Conservation (phyloP, 352 stramenopile species). For the Blastocystis sp. region DNA sequence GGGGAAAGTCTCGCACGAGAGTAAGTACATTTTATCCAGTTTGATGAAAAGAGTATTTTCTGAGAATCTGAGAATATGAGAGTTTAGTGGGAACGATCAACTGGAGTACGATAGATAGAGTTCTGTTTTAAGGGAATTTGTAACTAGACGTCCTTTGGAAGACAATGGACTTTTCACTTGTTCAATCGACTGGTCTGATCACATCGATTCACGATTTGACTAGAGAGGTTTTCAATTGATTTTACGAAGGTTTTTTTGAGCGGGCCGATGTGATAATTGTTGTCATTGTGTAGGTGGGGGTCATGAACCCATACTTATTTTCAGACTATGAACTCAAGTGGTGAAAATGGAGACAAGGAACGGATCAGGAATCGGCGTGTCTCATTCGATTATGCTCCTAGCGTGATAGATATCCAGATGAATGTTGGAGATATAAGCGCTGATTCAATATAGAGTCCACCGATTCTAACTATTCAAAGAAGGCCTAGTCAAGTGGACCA, state of each 20-base stretch:
- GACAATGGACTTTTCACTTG: too few species aligned
- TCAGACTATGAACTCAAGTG: too few species aligned
- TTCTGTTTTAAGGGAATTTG: too few species aligned
- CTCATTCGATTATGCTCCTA: conserved; percentile 45
- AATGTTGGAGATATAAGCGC: background rate
- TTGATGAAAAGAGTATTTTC: background rate
- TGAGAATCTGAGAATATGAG: background rate
- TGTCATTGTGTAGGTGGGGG: too few species aligned
- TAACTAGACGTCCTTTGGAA: too few species aligned
- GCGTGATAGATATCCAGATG: conserved; percentile 2
- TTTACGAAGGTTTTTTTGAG: too few species aligned
- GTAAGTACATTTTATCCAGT: background rate
- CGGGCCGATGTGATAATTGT: too few species aligned
- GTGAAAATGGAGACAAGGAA: background rate
- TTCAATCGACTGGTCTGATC: too few species aligned
- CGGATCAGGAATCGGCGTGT: background rate
- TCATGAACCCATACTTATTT: too few species aligned
- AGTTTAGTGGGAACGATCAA: background rate
- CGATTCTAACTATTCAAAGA: conserved; percentile 21
- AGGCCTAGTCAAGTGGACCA: conserved; percentile 2
- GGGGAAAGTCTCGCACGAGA: background rate
- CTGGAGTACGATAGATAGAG: background rate
- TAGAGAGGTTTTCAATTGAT: too few species aligned
- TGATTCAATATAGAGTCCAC: conserved; percentile 21
- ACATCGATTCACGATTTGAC: too few species aligned